Base-by-base conservation (phyloP, 1,284 basidiomycete genomes). In the Cystobasidium sp. region DNA sequence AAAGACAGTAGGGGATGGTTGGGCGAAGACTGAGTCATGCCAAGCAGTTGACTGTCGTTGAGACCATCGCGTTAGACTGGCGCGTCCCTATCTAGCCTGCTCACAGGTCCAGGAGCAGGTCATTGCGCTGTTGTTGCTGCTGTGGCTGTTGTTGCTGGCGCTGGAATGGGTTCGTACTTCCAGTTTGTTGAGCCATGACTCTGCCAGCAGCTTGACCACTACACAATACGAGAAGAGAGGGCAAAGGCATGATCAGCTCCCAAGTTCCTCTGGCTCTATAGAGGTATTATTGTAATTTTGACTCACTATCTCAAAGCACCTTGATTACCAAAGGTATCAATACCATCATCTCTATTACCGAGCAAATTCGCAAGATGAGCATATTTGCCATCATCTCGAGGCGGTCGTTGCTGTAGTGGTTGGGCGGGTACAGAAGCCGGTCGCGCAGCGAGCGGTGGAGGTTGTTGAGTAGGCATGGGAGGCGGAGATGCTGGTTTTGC, bases 271-370 rank as follows among this genome's bases (percentile, higher is more conserved):
- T 10, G 14, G 20, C n/a, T n/a, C 9, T 58, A 14, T 14, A 44
- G 31, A 12, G 18, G 24, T 6, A 20, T 44, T 51, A 47, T 12
- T 20, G 2, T 51, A 43, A 31, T 2, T 4, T 18, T 12, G 43
- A 43, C 69, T 71, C 31, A 71, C 69, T 71, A 71, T 65, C 94
- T 87, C 75, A 95, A 82, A 69, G 86, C 80, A 47, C 95, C 94
- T 52, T 88, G 80, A 82, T 97, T 97, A 64, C 94, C 94, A 81
- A 97, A 97, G 53, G 94, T 95, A 84, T 97, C 94, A 82, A 91
- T 85, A 0, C 95, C 94, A 78, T 93, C 93, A 71, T 93, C 93
- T 72, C 85, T 76, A 39, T 78, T 78, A 10, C 75, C 77, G 76
- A 97, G 88, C 78, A 97, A 82, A 73, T 83, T 85, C 5, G 93